A percentile compares a stretch with the other conserved stretches of the same genome.
phyloP scores from a whole-genome alignment of 2,329 filamentous ascomycete genomes.

The Cyphellophora europaea region DNA sequence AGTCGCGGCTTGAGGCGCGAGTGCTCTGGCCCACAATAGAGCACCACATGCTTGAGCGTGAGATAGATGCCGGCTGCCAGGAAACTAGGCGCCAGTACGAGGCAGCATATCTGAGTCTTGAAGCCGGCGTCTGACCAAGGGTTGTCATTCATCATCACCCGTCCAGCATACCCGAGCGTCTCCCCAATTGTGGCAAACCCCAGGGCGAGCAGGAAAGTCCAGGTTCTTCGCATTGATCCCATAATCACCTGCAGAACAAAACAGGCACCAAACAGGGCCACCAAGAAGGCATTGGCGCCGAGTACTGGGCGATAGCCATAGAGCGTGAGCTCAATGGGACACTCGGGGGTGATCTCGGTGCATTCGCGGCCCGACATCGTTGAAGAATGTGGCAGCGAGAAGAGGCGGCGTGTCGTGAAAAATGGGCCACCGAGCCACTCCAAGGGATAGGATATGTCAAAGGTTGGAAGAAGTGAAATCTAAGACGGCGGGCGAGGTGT shows the following conservation, averaged over 20 bases:
- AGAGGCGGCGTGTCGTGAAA: too few species aligned
- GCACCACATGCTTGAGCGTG: conserved; percentile 47
- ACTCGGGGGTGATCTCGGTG: conserved; percentile 26
- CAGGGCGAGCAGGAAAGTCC: conserved; percentile 43
- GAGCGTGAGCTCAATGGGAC: conserved; percentile 37
- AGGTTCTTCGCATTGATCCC: conserved; percentile 44
- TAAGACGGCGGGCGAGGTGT: too few species aligned
- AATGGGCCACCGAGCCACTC: too few species aligned
- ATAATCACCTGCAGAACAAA: conserved; percentile 39
- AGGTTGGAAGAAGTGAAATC: too few species aligned
- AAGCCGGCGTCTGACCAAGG: conserved; percentile 44
- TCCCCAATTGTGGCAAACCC: conserved; percentile 42
- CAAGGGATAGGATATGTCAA: too few species aligned
- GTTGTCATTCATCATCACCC: conserved; percentile 45
- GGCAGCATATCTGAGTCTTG: conserved; percentile 41
- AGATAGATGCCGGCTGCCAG: conserved; percentile 47
- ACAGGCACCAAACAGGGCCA: conserved; percentile 42
- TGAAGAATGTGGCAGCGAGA: too few species aligned
- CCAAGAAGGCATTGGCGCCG: conserved; percentile 45
- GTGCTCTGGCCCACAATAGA: conserved; percentile 42
- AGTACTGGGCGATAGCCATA: conserved; percentile 47
- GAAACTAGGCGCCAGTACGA: conserved; percentile 50
- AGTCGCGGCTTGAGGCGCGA: conserved; percentile 38
- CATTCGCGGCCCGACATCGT: conserved; percentile 19
- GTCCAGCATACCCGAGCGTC: conserved; percentile 46